These are phyloP conservation scores for Boletus patriciae DNA, from an alignment of 768 basidiomycete genomes.

Conservation along the genomic window DNA sequence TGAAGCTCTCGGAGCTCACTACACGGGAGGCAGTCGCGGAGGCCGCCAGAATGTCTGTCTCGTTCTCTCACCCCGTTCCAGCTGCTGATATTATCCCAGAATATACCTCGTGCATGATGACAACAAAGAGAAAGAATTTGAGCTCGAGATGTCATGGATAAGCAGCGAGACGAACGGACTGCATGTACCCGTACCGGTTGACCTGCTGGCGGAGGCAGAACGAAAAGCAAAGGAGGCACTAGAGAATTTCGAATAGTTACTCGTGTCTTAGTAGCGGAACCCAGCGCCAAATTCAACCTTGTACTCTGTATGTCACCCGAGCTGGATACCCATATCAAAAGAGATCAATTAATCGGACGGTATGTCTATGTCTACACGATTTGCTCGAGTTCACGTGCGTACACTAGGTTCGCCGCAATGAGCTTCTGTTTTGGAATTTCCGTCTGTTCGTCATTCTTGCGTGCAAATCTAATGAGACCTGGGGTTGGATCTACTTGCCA, in stretches of 20 bases:
- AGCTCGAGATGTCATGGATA: conserved; percentile 97
- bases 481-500: conserved; percentile 80
- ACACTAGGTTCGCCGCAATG: conserved; percentile 71
- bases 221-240: conserved; percentile 82
- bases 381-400: conserved; percentile 87
- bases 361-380: conserved; percentile 76
- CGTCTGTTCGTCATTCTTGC: conserved; percentile 75
- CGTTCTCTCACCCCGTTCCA: neutral
- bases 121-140: conserved; percentile 97
- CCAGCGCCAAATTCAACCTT: conserved; percentile 1
- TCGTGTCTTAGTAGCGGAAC: conserved; percentile 26
- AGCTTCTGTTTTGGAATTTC: conserved; percentile 87
- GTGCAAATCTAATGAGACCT: conserved; percentile 72
- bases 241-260: conserved; percentile 56
- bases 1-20: conserved; percentile 79
- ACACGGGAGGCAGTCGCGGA: conserved; percentile 86
- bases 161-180: conserved; percentile 77
- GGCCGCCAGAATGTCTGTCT: conserved; percentile 89
- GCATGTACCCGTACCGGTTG: conserved; percentile 83
- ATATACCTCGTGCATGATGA: conserved; percentile 98
- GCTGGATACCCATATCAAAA: neutral
- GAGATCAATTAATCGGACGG: neutral
- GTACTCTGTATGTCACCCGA: conserved; percentile 1
- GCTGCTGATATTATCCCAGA: conserved; percentile 42
- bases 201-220: conserved; percentile 83